Base-by-base conservation (phyloP, 169 alveolate species). In the Eimeria praecox region DNA sequence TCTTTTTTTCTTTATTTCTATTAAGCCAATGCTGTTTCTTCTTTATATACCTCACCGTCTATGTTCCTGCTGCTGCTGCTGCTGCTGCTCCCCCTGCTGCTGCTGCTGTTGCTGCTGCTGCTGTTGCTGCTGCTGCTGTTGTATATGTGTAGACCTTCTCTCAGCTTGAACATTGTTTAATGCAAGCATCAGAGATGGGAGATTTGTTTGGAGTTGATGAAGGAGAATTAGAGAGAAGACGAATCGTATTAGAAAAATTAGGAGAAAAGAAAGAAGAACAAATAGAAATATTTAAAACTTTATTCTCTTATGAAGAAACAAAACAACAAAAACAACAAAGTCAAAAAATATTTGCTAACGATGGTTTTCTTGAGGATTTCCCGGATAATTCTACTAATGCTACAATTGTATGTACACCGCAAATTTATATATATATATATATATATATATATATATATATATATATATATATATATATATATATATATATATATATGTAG, bases 81-180 rank as follows among this genome's bases (percentile, higher is more conserved):
- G 66, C 66, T 56, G 66, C 66, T 44, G 12, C 27, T 56, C n/a
- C 66, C 18, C n/a, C 66, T 56, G 66, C 66, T 56, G 66, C 66
- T 18, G 66, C 66, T 56, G 66, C 40, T 69, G 24, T 22, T 20
- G 38, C 44, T 69, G 40, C 40, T 38, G 82, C 46, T 69, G 14
- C 82, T 69, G 82, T 27, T 69, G 82, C 82, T 30, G 49, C 46
- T 69, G 40, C 49, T 38, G 82, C 46, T 30, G 82, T 27, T 69
- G 82, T 22, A 6, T 8, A 2, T 38, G 49, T 66, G 5, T 20
- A 66, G 77, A 9, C 77, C 10, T 16, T 66, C 30, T 5, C 18
- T 27, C 77, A 66, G 38, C 38, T 66, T 8, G 77, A 66, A 20
- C 77, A 66, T 66, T 66, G 30, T 8, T 20, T 66, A 10, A 66